These are phyloP conservation scores for rapeseed (Brassica napus) DNA, from an alignment of 345 rosid species.

Conservation along the genomic window DNA sequence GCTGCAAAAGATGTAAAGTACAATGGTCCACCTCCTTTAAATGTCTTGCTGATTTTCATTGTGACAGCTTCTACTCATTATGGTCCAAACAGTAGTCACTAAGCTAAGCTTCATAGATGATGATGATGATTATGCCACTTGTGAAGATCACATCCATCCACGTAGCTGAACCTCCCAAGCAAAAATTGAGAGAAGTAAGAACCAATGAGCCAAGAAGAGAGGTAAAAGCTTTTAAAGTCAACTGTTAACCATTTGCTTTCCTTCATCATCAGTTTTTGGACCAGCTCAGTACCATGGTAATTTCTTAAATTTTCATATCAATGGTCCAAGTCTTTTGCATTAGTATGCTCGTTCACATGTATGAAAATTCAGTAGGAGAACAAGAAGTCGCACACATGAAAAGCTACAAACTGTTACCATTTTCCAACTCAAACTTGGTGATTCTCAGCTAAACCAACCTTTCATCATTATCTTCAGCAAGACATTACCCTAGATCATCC, in stretches of 20 bases:
- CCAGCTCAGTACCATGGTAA: background rate
- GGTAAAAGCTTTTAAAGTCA: slow-evolving; percentile 3
- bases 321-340: slow-evolving; percentile 24
- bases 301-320: slow-evolving; percentile 23
- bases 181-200: background rate
- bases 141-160: slow-evolving; percentile 24
- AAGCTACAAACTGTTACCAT: background rate
- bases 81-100: slow-evolving; percentile 28
- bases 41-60: slow-evolving; percentile 28
- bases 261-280: background rate
- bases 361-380: too few species aligned
- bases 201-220: slow-evolving; percentile 21
- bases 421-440: too few species aligned
- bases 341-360: background rate
- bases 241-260: too few species aligned
- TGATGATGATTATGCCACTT: slow-evolving; percentile 24
- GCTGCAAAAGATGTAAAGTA: slow-evolving; percentile 37
- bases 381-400: background rate
- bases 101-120: slow-evolving; percentile 1
- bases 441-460: too few species aligned
- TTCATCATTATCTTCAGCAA: background rate
- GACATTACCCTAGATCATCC: background rate
- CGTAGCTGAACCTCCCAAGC: slow-evolving; percentile 5
- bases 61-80: slow-evolving; percentile 37
- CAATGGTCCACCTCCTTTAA: slow-evolving; percentile 31